Evolutionary conservation across 495 filamentous ascomycete genomes (phyloP), one percentile per base, ranked within the genome.

Genomic region (Amorphotheca resinae): DNA sequence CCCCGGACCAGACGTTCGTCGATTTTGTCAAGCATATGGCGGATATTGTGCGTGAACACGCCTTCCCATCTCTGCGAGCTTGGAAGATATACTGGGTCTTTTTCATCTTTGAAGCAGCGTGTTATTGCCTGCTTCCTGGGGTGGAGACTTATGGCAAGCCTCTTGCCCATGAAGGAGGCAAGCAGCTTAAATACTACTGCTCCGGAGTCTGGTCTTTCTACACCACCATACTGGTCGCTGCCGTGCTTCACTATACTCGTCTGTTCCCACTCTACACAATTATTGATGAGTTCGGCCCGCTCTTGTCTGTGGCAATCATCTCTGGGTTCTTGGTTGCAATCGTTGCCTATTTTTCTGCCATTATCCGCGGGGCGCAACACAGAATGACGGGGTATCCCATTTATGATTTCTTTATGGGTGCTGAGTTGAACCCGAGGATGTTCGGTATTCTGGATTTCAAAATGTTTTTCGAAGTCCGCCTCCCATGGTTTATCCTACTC

Each of bases 381-480:
- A 78, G 87, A 48, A 95, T 98, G 91, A 91, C 83, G 36, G 91
- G 91, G 26, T 74, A 80, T 59, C 82, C 74, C 32, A 69, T 98
- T 55, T 95, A 95, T 62, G 91, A 98, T 65, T 95, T 95, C 68
- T 98, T 95, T 74, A 95, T 98, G 87, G 91, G 91, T 42, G 87
- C 91, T 9, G 91, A 98, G 68, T 70, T 98, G 34, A 95, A 98
- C 68, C 91, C 91, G 7, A 74, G 91, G 38, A 80, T 95, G 76
- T n/a, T n/a, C 59, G 83, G 81, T 20, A 77, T 89, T 49, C 68
- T 98, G 44, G 91, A 98, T 59, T 84, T 95, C 66, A 98, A 98
- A 73, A 96, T 98, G 91, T 95, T 98, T 69, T 93, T 89, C 58
- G 91, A 98, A 65, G 89, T 98, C 48, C 84, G 91, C 48, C 71